Evolutionary conservation across 2,329 filamentous ascomycete species (phyloP), one percentile per base, ranked within the genome.

Genomic region (Diaporthe helianthi): DNA sequence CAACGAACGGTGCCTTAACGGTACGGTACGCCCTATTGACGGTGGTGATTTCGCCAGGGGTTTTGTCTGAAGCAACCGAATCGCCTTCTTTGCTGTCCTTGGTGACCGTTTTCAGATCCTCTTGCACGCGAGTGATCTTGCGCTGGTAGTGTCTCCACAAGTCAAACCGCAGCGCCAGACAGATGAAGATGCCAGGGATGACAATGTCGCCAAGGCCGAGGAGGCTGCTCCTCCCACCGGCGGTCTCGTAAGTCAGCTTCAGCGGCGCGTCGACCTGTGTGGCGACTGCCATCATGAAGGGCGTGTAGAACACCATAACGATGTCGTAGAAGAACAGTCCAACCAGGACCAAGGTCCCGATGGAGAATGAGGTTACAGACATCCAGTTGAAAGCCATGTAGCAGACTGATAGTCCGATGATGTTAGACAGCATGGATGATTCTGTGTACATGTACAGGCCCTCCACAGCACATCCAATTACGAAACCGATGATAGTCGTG

Each of bases 251-350:
- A 6, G 96, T 86, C 9, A 99, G 87, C 78, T 98, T 98, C 78
- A 98, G 96, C 0, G 95, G 96, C 0, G 95, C 92, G 73, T 99
- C 95, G 31, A 99, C 84, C 49, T 91, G 92, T 9, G 91, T 97
- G 15, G 95, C 96, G 10, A 99, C 93, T 0, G 92, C 93, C 8
- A 94, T 85, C 93, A 96, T 96, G 77, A 93, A 90, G 0, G 93
- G 93, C 82, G 92, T 94, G 77, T 92, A 96, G 77, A 96, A 96
- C 7, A 96, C 93, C 85, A 95, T 94, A 79, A 96, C 90, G 60
- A 99, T 95, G 77, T 99, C 95, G 76, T 99, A 99, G 76, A 97
- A 89, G 82, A 98, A 98, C 1, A 98, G 84, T 0, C 91, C 93
- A 12, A 84, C 82, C 1, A 98, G 84, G 12, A 98, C 89, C 52